Conservation (phyloP, 768 basidiomycete species). For the Termitomyces sp. region DNA sequence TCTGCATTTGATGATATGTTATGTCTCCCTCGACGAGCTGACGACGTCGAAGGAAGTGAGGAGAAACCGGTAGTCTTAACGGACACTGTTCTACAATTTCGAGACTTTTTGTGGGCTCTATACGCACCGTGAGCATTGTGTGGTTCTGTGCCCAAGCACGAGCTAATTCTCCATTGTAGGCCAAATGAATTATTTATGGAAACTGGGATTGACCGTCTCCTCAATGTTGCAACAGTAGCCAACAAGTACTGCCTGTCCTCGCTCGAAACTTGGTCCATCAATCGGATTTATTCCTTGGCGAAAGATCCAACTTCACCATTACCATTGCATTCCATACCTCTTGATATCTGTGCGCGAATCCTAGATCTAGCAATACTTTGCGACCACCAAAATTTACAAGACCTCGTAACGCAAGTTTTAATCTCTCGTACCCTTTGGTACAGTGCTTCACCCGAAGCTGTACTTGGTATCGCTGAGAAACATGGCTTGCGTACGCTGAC, state of each 20-base stretch:
- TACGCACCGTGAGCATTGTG: conserved; percentile 41
- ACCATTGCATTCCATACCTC: conserved; percentile 29
- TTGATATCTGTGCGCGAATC: conserved; percentile 41
- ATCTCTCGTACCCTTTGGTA: conserved; percentile 56
- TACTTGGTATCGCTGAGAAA: conserved; percentile 46
- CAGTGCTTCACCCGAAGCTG: conserved; percentile 45
- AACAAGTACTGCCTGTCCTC: conserved; percentile 48
- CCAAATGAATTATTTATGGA: conserved; percentile 37
- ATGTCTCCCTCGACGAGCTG: conserved; percentile 29
- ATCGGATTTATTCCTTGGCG: conserved; percentile 36
- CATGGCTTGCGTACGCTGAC: conserved; percentile 35
- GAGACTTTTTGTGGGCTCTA: conserved; percentile 49
- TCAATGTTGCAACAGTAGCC: conserved; percentile 46
- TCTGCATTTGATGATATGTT: conserved; percentile 45
- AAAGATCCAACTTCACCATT: conserved; percentile 25
- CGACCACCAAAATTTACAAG: conserved; percentile 44
- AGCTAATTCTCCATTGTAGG: conserved; percentile 20
- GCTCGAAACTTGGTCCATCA: conserved; percentile 43
- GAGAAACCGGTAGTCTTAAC: conserved; percentile 38
- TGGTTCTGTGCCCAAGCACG: neutral
- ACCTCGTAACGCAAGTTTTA: conserved; percentile 47
- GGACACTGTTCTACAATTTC: conserved; percentile 44
- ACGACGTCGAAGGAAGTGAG: conserved; percentile 25
- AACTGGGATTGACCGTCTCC: conserved; percentile 37
- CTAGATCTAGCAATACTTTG: conserved; percentile 53